Percentiles rank a stretch among this genome's conserved stretches.
Conservation (phyloP, 331 rosid species). For the Malus hybrid region DNA sequence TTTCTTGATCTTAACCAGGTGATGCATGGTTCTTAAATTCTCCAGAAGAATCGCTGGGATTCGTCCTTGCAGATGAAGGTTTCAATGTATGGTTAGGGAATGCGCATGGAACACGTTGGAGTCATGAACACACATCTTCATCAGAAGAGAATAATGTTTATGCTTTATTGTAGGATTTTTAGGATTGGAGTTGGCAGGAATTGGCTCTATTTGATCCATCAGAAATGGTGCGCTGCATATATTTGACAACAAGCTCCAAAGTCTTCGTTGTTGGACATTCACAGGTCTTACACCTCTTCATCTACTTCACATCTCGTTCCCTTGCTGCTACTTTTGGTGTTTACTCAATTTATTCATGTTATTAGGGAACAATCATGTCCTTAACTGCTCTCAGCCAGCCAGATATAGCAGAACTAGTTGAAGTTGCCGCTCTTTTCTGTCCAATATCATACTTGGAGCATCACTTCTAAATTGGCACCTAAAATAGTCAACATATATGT, state of each 20-base stretch:
- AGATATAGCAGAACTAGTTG: constrained; percentile 57
- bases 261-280: constrained; percentile 80
- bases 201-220: constrained; percentile 61
- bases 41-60: constrained; percentile 74
- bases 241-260: constrained; percentile 46
- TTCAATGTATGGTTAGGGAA: constrained; percentile 91
- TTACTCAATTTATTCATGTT: constrained; percentile 12
- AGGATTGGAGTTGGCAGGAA: constrained; percentile 98
- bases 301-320: constrained; percentile 4
- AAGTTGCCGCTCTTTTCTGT: constrained; percentile 77
- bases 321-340: neutral
- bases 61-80: constrained; percentile 81
- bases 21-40: constrained; percentile 87
- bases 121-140: constrained; percentile 60
- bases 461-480: no score
- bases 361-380: constrained; percentile 82
- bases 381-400: constrained; percentile 73
- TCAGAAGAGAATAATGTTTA: constrained; percentile 49
- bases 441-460: constrained; percentile 55
- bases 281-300: constrained; percentile 51
- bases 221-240: constrained; percentile 52
- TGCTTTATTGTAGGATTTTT: constrained; percentile 54
- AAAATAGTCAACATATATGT: no score
- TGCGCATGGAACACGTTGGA: constrained; percentile 91
- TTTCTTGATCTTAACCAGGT: constrained; percentile 49